A percentile compares a stretch with the other conserved stretches of the same genome.
Conservation (phyloP, 108 stramenopile species). For the Epithemia pelagica region DNA sequence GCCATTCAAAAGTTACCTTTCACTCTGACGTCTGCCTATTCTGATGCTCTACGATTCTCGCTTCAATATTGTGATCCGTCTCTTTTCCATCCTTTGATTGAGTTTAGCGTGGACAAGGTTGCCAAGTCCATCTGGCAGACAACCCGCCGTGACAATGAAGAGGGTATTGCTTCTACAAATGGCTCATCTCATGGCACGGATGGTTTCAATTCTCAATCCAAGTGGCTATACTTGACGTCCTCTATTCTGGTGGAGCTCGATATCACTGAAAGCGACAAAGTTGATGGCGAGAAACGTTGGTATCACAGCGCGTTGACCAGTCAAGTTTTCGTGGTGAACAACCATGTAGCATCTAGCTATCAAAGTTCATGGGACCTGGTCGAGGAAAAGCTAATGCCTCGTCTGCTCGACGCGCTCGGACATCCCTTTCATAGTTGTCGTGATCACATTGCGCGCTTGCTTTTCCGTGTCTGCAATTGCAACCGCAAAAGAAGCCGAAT, state of each 20-base stretch:
- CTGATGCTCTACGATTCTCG: constrained; percentile 63
- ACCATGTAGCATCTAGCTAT: constrained; percentile 4
- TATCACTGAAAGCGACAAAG: constrained; percentile 18
- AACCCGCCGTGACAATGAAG: constrained; percentile 12
- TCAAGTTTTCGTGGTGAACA: neutral
- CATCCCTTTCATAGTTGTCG: constrained; percentile 88
- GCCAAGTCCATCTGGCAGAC: constrained; percentile 72
- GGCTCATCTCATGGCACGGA: constrained; percentile 41
- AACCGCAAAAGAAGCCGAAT: constrained; percentile 44
- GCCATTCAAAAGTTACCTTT: constrained; percentile 71
- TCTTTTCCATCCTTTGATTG: constrained; percentile 45
- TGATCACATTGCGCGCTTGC: constrained; percentile 72
- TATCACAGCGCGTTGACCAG: constrained; percentile 17
- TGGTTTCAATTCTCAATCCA: constrained; percentile 76
- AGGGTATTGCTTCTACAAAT: constrained; percentile 3
- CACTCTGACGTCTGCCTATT: constrained; percentile 53
- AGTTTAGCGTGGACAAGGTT: constrained; percentile 56
- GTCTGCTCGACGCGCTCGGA: constrained; percentile 60
- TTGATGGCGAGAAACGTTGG: constrained; percentile 25
- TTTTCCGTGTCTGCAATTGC: constrained; percentile 78
- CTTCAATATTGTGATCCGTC: constrained; percentile 62
- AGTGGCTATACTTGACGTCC: constrained; percentile 74
- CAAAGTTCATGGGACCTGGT: constrained; percentile 63
- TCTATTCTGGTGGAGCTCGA: constrained; percentile 76
- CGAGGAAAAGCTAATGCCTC: constrained; percentile 44